Percentiles rank a stretch among this genome's conserved stretches.
phyloP scores from a whole-genome alignment of 1,284 basidiomycete species.

The Trichosporon asahii region DNA sequence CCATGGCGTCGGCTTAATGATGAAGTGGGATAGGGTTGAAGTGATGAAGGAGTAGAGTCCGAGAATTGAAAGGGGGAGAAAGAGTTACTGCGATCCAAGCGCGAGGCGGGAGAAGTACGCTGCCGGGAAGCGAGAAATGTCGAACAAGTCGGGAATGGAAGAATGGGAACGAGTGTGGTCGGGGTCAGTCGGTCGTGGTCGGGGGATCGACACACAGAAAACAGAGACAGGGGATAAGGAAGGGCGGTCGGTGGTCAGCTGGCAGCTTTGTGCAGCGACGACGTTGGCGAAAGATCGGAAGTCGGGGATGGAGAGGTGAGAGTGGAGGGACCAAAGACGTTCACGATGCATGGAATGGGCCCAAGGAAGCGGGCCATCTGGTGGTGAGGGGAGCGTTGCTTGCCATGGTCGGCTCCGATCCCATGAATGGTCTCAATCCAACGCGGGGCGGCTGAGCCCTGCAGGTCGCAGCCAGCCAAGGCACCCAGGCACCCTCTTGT shows the following conservation, averaged over 20 bases:
- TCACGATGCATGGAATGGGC: background rate
- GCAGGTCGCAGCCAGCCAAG: background rate
- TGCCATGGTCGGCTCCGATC: background rate
- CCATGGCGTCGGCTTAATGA: constrained; percentile 20
- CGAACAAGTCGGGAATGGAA: background rate
- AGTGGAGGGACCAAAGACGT: background rate
- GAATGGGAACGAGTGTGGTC: background rate
- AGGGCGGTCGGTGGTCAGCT: background rate
- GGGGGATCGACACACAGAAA: background rate
- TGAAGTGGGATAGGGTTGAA: background rate
- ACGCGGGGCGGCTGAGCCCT: background rate
- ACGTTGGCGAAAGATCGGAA: background rate
- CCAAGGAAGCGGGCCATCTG: too few species aligned
- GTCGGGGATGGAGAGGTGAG: background rate
- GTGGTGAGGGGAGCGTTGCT: background rate
- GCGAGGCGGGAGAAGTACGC: background rate
- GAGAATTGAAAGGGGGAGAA: background rate
- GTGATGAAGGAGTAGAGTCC: background rate
- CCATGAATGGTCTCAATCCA: background rate
- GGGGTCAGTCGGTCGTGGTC: background rate
- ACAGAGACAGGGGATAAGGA: background rate
- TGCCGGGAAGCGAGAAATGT: background rate
- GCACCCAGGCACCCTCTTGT: background rate
- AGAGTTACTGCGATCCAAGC: background rate
- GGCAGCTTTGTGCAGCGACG: background rate